A percentile compares a stretch with the other conserved stretches of the same genome.
phyloP scores from a whole-genome alignment of 306 rosid genomes.

The Medicago truncatula region MtrunA17r5.0-ANR NC_053042.1:4748001-4748500 shows the following conservation, averaged over 20 bases:
- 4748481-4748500: background rate
- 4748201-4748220: conserved; percentile 39
- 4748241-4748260: conserved; percentile 39
- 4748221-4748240: conserved; percentile 59
- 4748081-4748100: conserved; percentile 39
- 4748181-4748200: conserved; percentile 42
- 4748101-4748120: conserved; percentile 21
- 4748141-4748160: conserved; percentile 42
- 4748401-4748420: conserved; percentile 39
- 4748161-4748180: conserved; percentile 4
- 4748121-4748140: conserved; percentile 41
- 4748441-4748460: conserved; percentile 9
- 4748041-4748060: conserved; percentile 34
- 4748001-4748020: conserved; percentile 72
- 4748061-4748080: conserved; percentile 48
- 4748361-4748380: conserved; percentile 16
- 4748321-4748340: conserved; percentile 11
- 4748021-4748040: conserved; percentile 66
- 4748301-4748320: conserved; percentile 62
- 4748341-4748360: conserved; percentile 44
- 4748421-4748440: conserved; percentile 19
- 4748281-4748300: conserved; percentile 56
- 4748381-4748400: conserved; percentile 49
- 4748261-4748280: conserved; percentile 45
- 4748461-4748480: background rate